Percentiles rank a stretch among this genome's conserved stretches.
Evolutionary conservation across 257 asterid genomes (phyloP).

Genomic region (Gentiana straminea): DNA sequence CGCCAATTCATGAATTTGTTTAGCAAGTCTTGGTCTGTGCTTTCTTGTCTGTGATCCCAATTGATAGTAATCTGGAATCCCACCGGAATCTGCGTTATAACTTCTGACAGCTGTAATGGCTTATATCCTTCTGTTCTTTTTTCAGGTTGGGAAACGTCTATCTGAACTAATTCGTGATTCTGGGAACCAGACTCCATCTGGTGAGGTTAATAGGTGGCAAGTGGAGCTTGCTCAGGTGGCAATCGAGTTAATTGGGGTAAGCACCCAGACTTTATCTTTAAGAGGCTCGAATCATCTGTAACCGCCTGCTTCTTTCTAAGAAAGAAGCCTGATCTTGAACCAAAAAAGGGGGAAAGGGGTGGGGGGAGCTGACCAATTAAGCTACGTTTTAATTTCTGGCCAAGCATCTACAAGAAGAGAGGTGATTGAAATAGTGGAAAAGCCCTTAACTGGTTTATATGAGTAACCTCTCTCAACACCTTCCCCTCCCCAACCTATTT

Average conservation of each 20-base stretch:
- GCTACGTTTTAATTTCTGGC: neutral
- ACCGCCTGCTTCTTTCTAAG: neutral
- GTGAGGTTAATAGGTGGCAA: slow-evolving; percentile 94
- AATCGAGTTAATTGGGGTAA: slow-evolving; percentile 90
- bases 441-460: too few species aligned
- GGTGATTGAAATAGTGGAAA: too few species aligned
- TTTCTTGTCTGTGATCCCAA: neutral
- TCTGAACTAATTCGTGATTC: slow-evolving; percentile 96
- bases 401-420: too few species aligned
- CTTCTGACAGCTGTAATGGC: neutral
- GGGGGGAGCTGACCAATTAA: neutral
- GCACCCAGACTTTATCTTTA: slow-evolving; percentile 7
- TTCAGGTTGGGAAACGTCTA: slow-evolving; percentile 79
- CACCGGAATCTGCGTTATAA: neutral
- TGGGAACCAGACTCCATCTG: slow-evolving; percentile 72
- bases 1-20: neutral
- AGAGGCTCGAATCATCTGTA: neutral
- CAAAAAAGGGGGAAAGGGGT: neutral
- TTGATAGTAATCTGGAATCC: neutral
- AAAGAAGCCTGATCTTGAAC: neutral
- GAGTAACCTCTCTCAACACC: too few species aligned
- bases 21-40: neutral
- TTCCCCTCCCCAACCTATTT: too few species aligned
- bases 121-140: slow-evolving; percentile 8
- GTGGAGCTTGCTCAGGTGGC: slow-evolving; percentile 87